Evolutionary conservation across 805 yeast genomes (phyloP).

Genomic region (Cyberlindnera veronae): DNA sequence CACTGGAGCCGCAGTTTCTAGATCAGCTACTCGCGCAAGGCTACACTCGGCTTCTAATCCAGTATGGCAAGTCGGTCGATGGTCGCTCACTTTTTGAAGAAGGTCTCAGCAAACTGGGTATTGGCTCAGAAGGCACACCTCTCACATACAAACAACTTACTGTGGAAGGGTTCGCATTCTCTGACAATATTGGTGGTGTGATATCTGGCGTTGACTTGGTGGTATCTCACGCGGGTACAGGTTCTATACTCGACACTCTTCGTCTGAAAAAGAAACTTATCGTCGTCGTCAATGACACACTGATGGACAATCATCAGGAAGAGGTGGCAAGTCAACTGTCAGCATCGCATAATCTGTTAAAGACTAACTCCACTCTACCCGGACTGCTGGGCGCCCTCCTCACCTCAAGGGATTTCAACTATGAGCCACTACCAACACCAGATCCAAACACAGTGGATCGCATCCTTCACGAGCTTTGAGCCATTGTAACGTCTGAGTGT

Average conservation of each 20-base stretch:
- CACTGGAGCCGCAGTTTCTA: slow-evolving; percentile 36
- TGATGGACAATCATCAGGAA: slow-evolving; percentile 87
- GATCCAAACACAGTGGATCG: slow-evolving; percentile 8
- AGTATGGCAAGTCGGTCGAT: slow-evolving; percentile 49
- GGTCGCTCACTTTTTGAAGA: slow-evolving; percentile 22
- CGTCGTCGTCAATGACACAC: slow-evolving; percentile 62
- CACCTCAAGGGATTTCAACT: slow-evolving; percentile 9
- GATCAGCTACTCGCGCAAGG: slow-evolving; percentile 33
- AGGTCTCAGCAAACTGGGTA: background rate
- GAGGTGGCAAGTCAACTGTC: slow-evolving; percentile 67
- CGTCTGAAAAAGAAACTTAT: slow-evolving; percentile 54
- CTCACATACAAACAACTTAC: slow-evolving; percentile 14
- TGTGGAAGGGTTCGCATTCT: slow-evolving; percentile 47
- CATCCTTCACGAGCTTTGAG: slow-evolving; percentile 13
- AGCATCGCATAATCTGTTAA: slow-evolving; percentile 30
- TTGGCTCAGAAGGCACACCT: background rate
- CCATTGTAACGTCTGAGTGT: too few relatives aligned
- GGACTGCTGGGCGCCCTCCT: slow-evolving; percentile 18
- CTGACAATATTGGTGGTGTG: slow-evolving; percentile 37
- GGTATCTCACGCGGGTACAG: slow-evolving; percentile 89
- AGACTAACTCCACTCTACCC: slow-evolving; percentile 13
- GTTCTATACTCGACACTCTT: slow-evolving; percentile 80
- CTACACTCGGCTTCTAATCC: slow-evolving; percentile 45
- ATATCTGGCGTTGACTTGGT: slow-evolving; percentile 54
- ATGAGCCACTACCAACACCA: slow-evolving; percentile 22